Evolutionary conservation across 108 stramenopile genomes (phyloP).

Genomic region (Nitzschia sp.): DNA sequence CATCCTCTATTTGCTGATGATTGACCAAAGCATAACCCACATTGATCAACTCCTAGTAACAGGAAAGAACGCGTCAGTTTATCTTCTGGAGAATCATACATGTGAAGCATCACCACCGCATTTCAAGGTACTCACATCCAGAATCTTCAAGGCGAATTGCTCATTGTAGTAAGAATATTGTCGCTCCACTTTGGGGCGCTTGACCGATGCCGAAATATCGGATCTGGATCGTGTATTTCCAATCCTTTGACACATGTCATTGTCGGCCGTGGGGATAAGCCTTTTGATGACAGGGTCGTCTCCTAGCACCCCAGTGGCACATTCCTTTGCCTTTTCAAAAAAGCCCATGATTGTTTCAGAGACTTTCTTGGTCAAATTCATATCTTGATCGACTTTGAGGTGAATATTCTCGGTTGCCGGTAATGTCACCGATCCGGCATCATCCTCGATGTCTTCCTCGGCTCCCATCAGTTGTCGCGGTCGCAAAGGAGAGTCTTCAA

Average conservation of each 20-base stretch:
- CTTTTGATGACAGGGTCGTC: conserved; percentile 1
- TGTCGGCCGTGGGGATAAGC: conserved; percentile 8
- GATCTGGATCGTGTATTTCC: not conserved
- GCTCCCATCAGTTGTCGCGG: not conserved
- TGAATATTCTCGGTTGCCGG: not conserved
- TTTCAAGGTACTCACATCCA: conserved; percentile 31
- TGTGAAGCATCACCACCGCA: too few relatives aligned
- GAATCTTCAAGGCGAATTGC: conserved; percentile 24
- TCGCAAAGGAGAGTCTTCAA: not conserved
- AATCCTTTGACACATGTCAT: conserved; percentile 1
- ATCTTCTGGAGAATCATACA: too few relatives aligned
- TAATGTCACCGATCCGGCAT: not conserved
- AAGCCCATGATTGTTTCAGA: not conserved
- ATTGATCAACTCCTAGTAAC: conserved; percentile 45
- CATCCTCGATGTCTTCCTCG: not conserved
- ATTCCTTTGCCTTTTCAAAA: conserved; percentile 5
- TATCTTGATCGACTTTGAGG: too few relatives aligned
- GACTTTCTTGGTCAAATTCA: not conserved
- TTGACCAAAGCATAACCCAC: conserved; percentile 59
- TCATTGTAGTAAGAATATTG: conserved; percentile 20
- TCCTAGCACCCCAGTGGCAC: not conserved
- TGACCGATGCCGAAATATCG: not conserved
- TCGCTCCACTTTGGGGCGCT: conserved; percentile 2
- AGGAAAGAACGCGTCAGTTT: not conserved
- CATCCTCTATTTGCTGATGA: conserved; percentile 30